Evolutionary conservation across 2,329 filamentous ascomycete species (phyloP), one percentile per base, ranked within the genome.

Genomic region (Falciphora oryzae): DNA sequence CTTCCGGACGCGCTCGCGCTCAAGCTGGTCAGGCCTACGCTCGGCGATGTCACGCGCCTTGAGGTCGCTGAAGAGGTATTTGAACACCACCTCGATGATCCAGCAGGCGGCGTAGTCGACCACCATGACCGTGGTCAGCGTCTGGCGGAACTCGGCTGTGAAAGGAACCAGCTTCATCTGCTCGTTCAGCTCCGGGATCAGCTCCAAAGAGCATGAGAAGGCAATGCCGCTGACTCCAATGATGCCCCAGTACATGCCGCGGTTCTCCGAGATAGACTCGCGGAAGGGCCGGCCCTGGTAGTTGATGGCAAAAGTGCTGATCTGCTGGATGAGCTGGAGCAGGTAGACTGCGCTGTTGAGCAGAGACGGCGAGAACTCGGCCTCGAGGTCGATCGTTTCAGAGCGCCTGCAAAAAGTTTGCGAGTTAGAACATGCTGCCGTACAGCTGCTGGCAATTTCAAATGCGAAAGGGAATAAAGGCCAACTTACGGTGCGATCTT

Each of bases 251-350:
- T 95, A 99, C 95, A 99, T 99, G 75, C 92, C 93, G 76, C 88
- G 90, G 82, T 99, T 99, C 80, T 97, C 95, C 6, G 90, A 89
- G 69, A 99, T 92, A 28, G 90, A 91, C 79, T 99, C 95, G 66
- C 95, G 91, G 89, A 99, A 99, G 16, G 95, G 95, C 13, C 95
- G 90, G 66, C 95, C 95, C 78, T 99, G 95, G 81, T 99, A 99
- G 82, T 99, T 99, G 82, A 99, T 97, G 67, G 95, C 93, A 73
- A 99, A 99, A 3, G 95, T 99, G 29, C 93, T 97, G 74, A 99
- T 97, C 77, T 99, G 95, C 78, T 99, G 95, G 76, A 99, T 98
- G 63, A 99, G 88, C 74, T 98, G 95, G 57, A 99, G 86, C 31
- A 99, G 90, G 77, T 98, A 99, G 70, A 99, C 92, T 65, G 95